Conservation (phyloP, 768 basidiomycete genomes). For the Termitomyces sp. region DNA sequence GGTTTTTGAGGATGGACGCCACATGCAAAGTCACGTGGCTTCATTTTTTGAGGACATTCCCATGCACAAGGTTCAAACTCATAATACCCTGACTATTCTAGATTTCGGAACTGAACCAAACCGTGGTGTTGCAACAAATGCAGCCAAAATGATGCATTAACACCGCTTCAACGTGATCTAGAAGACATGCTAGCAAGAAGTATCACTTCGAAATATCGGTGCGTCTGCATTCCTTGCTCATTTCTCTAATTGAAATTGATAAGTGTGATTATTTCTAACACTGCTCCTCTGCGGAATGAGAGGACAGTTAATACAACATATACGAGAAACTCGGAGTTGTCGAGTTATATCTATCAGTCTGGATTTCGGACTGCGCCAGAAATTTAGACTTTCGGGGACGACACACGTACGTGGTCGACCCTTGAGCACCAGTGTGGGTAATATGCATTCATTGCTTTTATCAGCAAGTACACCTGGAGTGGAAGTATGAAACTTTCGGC, state of each 20-base stretch:
- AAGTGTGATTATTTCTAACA: background rate
- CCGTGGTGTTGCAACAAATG: too few species aligned
- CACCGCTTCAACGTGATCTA: constrained; percentile 79
- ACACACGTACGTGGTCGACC: too few species aligned
- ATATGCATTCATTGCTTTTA: too few species aligned
- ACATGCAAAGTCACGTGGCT: too few species aligned
- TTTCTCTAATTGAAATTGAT: background rate
- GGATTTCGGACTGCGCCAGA: constrained; percentile 78
- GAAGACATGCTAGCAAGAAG: constrained; percentile 74
- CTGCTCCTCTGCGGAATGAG: constrained; percentile 67
- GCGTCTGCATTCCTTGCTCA: constrained; percentile 16
- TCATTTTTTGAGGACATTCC: too few species aligned
- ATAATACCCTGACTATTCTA: too few species aligned
- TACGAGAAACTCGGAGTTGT: constrained; percentile 77
- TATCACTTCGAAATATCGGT: constrained; percentile 81
- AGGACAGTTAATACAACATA: constrained; percentile 78
- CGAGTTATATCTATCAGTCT: constrained; percentile 82
- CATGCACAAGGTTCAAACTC: too few species aligned
- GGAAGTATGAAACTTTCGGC: background rate
- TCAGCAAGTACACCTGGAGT: background rate
- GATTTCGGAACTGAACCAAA: too few species aligned
- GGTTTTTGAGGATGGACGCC: too few species aligned
- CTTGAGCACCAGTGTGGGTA: too few species aligned
- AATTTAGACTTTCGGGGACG: background rate
- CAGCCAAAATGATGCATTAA: too few species aligned